Evolutionary conservation across 1,139 yeast species (phyloP).

Genomic region (Hanseniaspora gamundiae): DNA sequence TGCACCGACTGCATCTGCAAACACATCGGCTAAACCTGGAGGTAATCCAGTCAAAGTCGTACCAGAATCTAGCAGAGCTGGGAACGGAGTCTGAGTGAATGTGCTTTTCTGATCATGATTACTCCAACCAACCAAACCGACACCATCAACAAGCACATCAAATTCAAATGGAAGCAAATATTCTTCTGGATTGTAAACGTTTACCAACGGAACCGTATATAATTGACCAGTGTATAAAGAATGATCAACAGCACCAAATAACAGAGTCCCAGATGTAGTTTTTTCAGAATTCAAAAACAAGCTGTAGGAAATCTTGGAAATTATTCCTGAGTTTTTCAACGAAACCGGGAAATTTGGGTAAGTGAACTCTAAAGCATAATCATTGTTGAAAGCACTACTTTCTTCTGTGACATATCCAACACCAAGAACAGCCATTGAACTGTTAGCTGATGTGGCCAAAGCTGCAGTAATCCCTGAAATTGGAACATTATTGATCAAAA

Average conservation of each 20-base stretch:
- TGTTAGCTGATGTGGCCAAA: slow-evolving; percentile 42
- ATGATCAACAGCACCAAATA: slow-evolving; percentile 49
- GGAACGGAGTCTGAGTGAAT: slow-evolving; percentile 17
- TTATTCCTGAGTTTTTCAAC: slow-evolving; percentile 42
- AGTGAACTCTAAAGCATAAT: slow-evolving; percentile 2
- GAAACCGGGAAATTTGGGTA: slow-evolving; percentile 48
- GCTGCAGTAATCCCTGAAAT: slow-evolving; percentile 37
- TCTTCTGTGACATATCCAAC: slow-evolving; percentile 48
- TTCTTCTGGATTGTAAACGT: slow-evolving; percentile 11
- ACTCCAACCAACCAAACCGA: slow-evolving; percentile 25
- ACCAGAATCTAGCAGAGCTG: slow-evolving; percentile 10
- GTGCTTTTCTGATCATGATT: slow-evolving; percentile 11
- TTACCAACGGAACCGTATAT: slow-evolving; percentile 32
- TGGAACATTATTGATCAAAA: slow-evolving; percentile 31
- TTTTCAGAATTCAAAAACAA: slow-evolving; percentile 33
- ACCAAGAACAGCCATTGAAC: slow-evolving; percentile 50
- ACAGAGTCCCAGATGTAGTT: slow-evolving; percentile 33
- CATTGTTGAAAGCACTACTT: slow-evolving; percentile 17
- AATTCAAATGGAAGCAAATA: slow-evolving; percentile 23
- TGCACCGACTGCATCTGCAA: slow-evolving; percentile 9
- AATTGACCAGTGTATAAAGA: slow-evolving; percentile 30
- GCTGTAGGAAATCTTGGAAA: slow-evolving; percentile 42
- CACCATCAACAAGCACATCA: slow-evolving; percentile 33
- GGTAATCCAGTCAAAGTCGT: slow-evolving; percentile 8
- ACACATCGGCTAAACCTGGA: slow-evolving; percentile 6